Evolutionary conservation across 129 eudicot species (phyloP), one percentile per base, ranked within the genome.

Genomic region (Flaveria sonorensis): DNA sequence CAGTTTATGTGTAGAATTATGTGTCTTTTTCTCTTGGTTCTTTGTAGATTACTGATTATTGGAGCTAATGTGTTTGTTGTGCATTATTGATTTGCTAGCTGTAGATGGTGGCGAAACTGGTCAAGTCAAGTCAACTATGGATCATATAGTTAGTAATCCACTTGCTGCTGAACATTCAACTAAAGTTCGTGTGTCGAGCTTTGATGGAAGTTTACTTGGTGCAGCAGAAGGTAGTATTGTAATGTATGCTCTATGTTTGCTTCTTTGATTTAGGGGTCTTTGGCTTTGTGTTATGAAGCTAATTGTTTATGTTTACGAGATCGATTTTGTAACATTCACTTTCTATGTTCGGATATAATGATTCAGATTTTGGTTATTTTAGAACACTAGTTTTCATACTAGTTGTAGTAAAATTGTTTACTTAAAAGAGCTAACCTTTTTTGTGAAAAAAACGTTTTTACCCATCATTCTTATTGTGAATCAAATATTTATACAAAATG

Each of bases 41-140:
- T 48, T 66, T 48, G 40, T 70, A 24, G 50, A 21, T 42, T 13
- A 42, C 39, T 12, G 36, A 23, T 55, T 57, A 8, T 16, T 57
- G 21, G 20, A 57, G 64, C 64, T 57, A 57, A 43, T 46, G 62
- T 14, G 11, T 53, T 69, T 61, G 65, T n/a, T 68, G 19, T 75
- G 20, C 66, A 42, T 76, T 23, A 11, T 24, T 47, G 15, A 3
- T 61, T 77, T 64, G 24, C 36, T 72, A 28, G 68, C 13, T 63
- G 78, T 79, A 50, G 83, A 21, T 62, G 36, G 23, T 71, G 24
- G 57, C 32, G n/a, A 24, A 64, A 64, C 12, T 39, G 55, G 20
- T 30, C 66, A 52, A 50, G 1, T 15, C 16, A 36, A 72, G 47
- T 4, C 73, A 48, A 21, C 30, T 21, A 57, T 20, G 64, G 64